These are phyloP conservation scores for Artemisia argyi DNA, from an alignment of 129 eudicot genomes.

Conservation along the genomic window DNA sequence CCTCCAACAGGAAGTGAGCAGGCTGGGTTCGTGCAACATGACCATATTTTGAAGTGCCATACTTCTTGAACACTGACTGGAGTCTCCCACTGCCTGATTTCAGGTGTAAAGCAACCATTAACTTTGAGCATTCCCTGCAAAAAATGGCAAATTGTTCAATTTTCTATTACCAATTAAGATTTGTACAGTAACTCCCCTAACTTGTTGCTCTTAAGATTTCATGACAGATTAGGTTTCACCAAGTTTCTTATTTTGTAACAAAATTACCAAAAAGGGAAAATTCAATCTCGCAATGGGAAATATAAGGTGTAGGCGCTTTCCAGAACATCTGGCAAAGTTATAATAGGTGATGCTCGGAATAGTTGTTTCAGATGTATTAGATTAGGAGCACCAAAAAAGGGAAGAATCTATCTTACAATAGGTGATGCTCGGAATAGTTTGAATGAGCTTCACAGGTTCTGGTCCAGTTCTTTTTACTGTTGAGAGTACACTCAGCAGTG, in stretches of 20 bases:
- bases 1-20: too few relatives aligned
- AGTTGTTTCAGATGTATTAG: not conserved
- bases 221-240: not conserved
- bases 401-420: constrained; percentile 45
- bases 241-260: not conserved
- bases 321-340: too few relatives aligned
- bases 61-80: too few relatives aligned
- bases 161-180: not conserved
- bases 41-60: too few relatives aligned
- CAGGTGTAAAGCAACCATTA: too few relatives aligned
- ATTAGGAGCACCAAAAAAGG: not conserved
- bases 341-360: too few relatives aligned
- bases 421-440: constrained; percentile 51
- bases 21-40: too few relatives aligned
- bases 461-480: constrained; percentile 58
- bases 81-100: too few relatives aligned
- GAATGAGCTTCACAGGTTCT: constrained; percentile 64
- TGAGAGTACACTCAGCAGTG: constrained; percentile 71
- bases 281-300: too few relatives aligned
- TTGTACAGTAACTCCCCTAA: too few relatives aligned
- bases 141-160: not conserved
- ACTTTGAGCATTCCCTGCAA: constrained; percentile 56
- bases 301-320: too few relatives aligned
- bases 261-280: not conserved
- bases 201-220: too few relatives aligned